Evolutionary conservation across 805 yeast species (phyloP), one percentile per base, ranked within the genome.

Genomic region (Hanseniaspora mollemarum): DNA sequence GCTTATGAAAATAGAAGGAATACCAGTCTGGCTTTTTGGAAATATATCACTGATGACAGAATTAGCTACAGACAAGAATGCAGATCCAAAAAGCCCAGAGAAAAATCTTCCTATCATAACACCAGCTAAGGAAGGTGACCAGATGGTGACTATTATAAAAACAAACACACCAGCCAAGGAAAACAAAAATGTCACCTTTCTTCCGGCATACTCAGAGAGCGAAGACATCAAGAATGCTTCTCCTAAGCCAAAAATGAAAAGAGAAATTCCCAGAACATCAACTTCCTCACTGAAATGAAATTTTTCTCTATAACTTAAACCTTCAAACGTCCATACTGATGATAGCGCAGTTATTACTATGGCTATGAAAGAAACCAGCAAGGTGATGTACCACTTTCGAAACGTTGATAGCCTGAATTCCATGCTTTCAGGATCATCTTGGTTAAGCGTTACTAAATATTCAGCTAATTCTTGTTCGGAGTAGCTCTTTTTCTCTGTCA

Each of bases 41-140:
- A 78, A 84, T 52, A 83, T 70, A 62, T 84, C 94, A 10, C 86
- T 78, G 41, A 84, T 68, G 0, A 83, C 73, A 19, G 92, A 94
- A 32, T 88, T 87, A 9, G 87, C 86, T 29, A 83, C 81, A 54
- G 81, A 77, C 56, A 84, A 67, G 37, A 87, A 83, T 2, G 84
- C 81, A 46, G 86, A 79, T 3, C 87, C 87, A 57, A 80, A 80
- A 41, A 83, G 71, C 0, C 92, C 92, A 12, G 80, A 77, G 54
- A 81, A 64, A 56, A 81, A 76, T 55, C 92, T 74, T 46, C 80
- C 75, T 42, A 81, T 75, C 52, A 81, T 63, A 52, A 84, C 66
- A 31, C 81, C 84, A 8, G 78, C 80, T 29, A 78, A 74, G 52
- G 79, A 80, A 18, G 73, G 69, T 3, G 82, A 72, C 53, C 80